Conservation (phyloP, 2,329 filamentous ascomycete genomes). For the Neofusicoccum ribis region DNA sequence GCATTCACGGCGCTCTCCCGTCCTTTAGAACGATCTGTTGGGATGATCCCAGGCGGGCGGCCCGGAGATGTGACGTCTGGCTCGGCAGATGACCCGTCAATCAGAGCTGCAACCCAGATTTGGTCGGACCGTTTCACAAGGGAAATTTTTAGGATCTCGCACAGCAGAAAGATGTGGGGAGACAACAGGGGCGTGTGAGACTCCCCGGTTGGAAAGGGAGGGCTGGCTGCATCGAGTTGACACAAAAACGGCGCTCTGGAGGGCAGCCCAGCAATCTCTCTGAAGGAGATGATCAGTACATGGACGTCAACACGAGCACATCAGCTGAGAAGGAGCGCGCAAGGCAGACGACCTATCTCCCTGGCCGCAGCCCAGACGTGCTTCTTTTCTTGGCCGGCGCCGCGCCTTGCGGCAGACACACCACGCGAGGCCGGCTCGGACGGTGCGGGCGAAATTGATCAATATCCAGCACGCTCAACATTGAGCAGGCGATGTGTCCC, state of each 20-base stretch:
- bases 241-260: conserved; percentile 1
- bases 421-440: neutral
- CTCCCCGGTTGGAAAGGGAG: neutral
- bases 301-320: neutral
- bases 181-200: conserved; percentile 8
- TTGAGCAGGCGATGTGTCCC: neutral
- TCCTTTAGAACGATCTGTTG: neutral
- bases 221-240: neutral
- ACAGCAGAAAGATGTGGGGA: conserved; percentile 10
- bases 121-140: conserved; percentile 3
- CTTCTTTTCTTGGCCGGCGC: neutral
- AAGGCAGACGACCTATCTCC: neutral
- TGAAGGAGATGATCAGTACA: neutral
- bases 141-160: conserved; percentile 16
- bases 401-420: neutral
- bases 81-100: neutral
- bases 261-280: neutral
- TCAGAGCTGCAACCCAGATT: neutral
- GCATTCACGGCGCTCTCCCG: neutral
- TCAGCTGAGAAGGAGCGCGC: conserved; percentile 1
- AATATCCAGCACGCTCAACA: neutral
- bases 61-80: neutral
- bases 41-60: neutral
- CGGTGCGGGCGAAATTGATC: neutral
- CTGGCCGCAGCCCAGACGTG: neutral